A percentile compares a stretch with the other conserved stretches of the same genome.
These are phyloP conservation scores for Xanthoparmelia taractica DNA, from an alignment of 495 filamentous ascomycete genomes.

Conservation along the genomic window DNA sequence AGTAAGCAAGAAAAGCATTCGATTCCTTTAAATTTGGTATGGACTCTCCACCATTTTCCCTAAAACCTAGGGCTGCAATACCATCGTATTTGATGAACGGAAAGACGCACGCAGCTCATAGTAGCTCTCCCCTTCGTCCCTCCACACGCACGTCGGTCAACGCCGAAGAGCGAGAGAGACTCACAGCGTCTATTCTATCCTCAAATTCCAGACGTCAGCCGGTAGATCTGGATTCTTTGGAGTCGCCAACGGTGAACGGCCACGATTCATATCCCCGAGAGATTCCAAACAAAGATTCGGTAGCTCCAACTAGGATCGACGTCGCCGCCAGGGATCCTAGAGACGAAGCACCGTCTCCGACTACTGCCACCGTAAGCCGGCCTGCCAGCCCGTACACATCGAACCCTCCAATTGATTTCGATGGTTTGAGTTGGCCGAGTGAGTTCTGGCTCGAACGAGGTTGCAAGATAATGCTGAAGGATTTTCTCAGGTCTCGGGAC, in stretches of 20 bases:
- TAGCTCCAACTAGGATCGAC: conserved; percentile 37
- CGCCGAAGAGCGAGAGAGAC: conserved; percentile 42
- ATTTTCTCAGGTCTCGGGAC: conserved; percentile 59
- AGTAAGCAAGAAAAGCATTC: no score
- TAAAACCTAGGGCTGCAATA: conserved; percentile 41
- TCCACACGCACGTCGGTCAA: conserved; percentile 29
- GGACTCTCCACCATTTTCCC: conserved; percentile 30
- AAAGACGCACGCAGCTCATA: conserved; percentile 11
- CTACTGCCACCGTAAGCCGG: conserved; percentile 44
- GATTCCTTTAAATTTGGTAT: no score
- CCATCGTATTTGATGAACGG: conserved; percentile 45
- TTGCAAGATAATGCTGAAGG: conserved; percentile 1
- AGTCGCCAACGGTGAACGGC: conserved; percentile 2
- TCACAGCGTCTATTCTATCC: conserved; percentile 46
- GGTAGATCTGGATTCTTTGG: conserved; percentile 34
- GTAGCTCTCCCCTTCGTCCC: conserved; percentile 31
- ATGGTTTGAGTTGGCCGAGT: conserved; percentile 67
- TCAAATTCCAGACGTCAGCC: conserved; percentile 42
- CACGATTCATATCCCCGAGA: no score
- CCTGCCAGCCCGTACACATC: conserved; percentile 54
- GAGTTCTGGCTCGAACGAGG: conserved; percentile 28
- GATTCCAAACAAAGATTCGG: background rate
- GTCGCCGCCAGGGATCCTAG: conserved; percentile 66
- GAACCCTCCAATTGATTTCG: conserved; percentile 60
- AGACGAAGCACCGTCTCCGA: conserved; percentile 52